phyloP scores from a whole-genome alignment of 2,329 filamentous ascomycete species.

The Pyricularia pennisetigena region DNA sequence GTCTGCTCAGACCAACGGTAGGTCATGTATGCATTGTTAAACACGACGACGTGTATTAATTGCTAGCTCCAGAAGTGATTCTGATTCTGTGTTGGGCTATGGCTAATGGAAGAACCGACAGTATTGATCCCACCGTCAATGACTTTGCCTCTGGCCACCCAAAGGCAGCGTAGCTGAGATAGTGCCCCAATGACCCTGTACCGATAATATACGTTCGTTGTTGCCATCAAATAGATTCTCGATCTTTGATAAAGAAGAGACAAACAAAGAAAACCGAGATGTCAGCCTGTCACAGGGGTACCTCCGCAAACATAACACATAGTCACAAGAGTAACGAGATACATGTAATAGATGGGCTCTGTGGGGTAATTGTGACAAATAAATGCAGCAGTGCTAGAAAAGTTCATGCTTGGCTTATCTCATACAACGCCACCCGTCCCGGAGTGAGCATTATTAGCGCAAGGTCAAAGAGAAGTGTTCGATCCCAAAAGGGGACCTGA shows the following conservation, averaged over 20 bases:
- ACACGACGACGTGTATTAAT: neutral
- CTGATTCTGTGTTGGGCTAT: neutral
- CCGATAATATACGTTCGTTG: slow-evolving; percentile 4
- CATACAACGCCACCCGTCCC: neutral
- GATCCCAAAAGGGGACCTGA: neutral
- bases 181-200: slow-evolving; percentile 5
- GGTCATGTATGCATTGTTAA: neutral
- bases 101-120: too few relatives aligned
- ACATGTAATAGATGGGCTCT: slow-evolving; percentile 2
- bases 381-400: slow-evolving; percentile 1
- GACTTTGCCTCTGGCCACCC: too few relatives aligned
- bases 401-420: neutral
- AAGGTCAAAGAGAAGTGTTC: neutral
- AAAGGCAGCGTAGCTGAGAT: neutral
- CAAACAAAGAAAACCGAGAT: neutral
- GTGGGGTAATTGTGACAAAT: slow-evolving; percentile 1
- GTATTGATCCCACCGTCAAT: too few relatives aligned
- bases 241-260: neutral
- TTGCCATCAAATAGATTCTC: slow-evolving; percentile 11
- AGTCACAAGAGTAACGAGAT: neutral
- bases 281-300: neutral
- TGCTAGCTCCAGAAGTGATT: neutral
- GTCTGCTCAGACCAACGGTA: neutral
- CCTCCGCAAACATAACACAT: neutral
- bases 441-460: neutral